Evolutionary conservation across 2,329 filamentous ascomycete genomes (phyloP), one percentile per base, ranked within the genome.

Genomic region (Sordariomycetes sp.): DNA sequence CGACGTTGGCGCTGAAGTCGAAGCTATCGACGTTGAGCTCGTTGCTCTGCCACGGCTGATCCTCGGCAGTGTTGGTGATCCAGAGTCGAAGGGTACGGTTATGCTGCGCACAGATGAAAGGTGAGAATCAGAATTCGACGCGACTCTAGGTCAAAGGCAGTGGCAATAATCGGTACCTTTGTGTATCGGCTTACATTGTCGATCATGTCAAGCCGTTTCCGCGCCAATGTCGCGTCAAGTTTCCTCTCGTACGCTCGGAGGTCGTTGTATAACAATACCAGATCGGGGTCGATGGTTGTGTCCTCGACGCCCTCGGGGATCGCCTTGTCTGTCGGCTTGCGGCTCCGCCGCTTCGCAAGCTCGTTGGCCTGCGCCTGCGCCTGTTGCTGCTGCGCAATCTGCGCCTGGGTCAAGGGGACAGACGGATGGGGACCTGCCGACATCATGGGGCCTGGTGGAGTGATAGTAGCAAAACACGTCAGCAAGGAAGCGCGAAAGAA

Each of bases 31-130:
- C 79, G 60, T 85, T 85, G 60, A 86, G 75, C 48, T 76, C 76
- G 63, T 78, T 81, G 35, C 58, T 60, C 72, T 99, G 94, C 94
- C 94, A 97, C 35, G 87, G 85, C 72, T 99, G 94, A 66, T 94
- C 89, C 69, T 96, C 90, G 36, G 86, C 90, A 1, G 90, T 96
- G 71, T 99, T 99, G 65, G 85, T 91, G 65, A 99, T 85, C 90
- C 90, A 97, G 61, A 99, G 81, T 61, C 92, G 87, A 70, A 99
- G 77, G 2, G 90, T 95, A 42, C 64, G 61, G 53, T 53, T 45
- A 39, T 55, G 58, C 57, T 60, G 54, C 36, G 32, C 13, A 20
- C 28, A 35, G 13, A 17, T 20, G 7, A 22, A 48, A 17, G 42
- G 15, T 48, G 4, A 48, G 42, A n/a, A 48, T n/a, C 15, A 8